Base-by-base conservation (phyloP, 768 basidiomycete species). In the Hygrocybe punicea region DNA sequence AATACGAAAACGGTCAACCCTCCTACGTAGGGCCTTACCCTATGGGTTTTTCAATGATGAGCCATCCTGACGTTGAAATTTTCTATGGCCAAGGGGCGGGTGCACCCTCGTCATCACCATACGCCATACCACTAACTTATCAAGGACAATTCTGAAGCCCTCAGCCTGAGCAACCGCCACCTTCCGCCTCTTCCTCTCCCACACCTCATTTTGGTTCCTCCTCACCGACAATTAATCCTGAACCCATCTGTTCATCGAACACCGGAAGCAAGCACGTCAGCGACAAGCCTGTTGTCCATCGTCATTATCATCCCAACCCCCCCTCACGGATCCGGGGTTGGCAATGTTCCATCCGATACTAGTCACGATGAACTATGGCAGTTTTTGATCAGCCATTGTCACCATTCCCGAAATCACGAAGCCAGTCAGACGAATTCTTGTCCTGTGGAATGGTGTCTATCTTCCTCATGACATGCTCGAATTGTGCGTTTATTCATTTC, bases 401-500 rank as follows among this genome's bases (percentile, higher is more conserved):
- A 47, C 29, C 23, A 6, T 47, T 17, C 45, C 11, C 2, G 13
- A 54, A 46, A 3, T 17, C 34, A 6, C 14, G 14, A 19, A 25
- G 23, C 13, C 10, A 21, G 17, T 14, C 34, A 13, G 56, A 53
- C 35, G 29, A 57, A 21, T 8, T 44, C n/a, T 10, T 17, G 46
- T 33, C 54, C 65, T 56, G 76, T 76, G 40, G 91, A 7, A 84
- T 97, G 1, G 69, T 87, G 2, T 93, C 91, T 11, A 85, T 98
- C 58, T 97, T 96, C 72, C 83, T 93, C 53, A 98, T 98, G 63
- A 81, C 87, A n/a, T 84, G 92, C n/a, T 95, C 93, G 2, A 91
- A 85, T 65, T 98, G 95, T 71, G 92, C 91, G 4, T 98, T 98
- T 66, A 82, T 96, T 70, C 98, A 98, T 70, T 96, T 87, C 65